These are phyloP conservation scores for Persicaria maculosa DNA, from an alignment of 148 eudicot genomes.

Conservation along the genomic window DNA sequence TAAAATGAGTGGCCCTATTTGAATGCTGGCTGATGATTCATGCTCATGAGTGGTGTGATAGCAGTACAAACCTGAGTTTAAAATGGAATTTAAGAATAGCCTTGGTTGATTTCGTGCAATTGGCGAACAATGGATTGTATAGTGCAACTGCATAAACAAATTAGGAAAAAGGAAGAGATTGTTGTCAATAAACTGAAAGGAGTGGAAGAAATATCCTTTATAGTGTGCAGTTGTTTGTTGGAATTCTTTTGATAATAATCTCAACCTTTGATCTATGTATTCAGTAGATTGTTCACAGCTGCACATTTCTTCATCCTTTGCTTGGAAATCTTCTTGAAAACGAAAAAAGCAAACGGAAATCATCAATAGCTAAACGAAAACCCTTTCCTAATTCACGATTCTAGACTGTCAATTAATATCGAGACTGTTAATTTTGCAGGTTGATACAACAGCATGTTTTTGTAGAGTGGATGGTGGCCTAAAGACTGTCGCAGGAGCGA, in stretches of 20 bases:
- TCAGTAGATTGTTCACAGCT: not conserved
- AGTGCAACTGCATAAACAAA: not conserved
- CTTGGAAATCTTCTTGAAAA: not conserved
- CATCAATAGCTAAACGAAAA: not conserved
- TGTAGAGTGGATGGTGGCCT: slow-evolving; percentile 85
- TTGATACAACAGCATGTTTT: slow-evolving; percentile 78
- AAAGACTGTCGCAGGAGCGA: slow-evolving; percentile 75
- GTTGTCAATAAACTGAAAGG: not conserved
- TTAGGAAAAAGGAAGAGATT: not conserved
- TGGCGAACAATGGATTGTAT: not conserved
- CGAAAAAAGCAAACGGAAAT: not conserved
- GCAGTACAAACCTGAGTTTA: not conserved
- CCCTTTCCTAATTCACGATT: not conserved
- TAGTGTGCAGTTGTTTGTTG: not conserved
- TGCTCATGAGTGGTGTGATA: not conserved
- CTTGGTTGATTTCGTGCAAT: not conserved
- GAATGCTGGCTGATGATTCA: not conserved
- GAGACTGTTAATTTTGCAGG: slow-evolving; percentile 38
- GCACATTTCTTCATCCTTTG: not conserved
- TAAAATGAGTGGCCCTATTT: not conserved
- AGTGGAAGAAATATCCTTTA: not conserved
- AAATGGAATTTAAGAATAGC: not conserved
- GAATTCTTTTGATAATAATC: not conserved
- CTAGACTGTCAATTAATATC: not conserved
- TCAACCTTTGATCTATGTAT: not conserved